Percentiles rank a stretch among this genome's conserved stretches.
Conservation (phyloP, 2,329 filamentous ascomycete species). For the Colletotrichum musae region DNA sequence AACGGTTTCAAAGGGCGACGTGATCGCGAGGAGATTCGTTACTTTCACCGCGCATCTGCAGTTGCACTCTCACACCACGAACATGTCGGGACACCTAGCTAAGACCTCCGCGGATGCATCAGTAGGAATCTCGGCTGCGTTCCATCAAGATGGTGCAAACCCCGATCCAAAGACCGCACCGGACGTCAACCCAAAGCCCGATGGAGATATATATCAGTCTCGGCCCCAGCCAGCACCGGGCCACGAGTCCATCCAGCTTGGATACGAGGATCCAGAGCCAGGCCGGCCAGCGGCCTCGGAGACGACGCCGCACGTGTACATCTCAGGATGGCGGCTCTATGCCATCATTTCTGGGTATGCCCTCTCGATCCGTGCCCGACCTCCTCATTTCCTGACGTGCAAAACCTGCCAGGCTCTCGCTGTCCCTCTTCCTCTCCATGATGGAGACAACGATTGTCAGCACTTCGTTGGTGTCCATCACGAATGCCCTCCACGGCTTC, state of each 20-base stretch:
- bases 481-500: constrained; percentile 54
- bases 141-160: constrained; percentile 3
- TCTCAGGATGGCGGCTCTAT: constrained; percentile 23
- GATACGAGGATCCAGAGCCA: neutral
- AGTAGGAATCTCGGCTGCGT: neutral
- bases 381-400: constrained; percentile 59
- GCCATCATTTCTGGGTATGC: constrained; percentile 11
- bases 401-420: neutral
- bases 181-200: constrained; percentile 8
- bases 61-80: constrained; percentile 2
- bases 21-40: neutral
- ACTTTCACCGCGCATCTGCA: neutral
- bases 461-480: constrained; percentile 63
- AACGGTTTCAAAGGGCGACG: neutral
- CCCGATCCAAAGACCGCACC: constrained; percentile 19
- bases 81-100: neutral
- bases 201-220: neutral
- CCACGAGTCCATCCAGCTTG: neutral
- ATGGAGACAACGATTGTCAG: constrained; percentile 65
- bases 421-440: constrained; percentile 57
- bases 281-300: neutral
- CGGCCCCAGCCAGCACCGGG: neutral
- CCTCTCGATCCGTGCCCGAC: neutral
- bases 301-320: neutral
- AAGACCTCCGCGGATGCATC: neutral